A percentile compares a stretch with the other conserved stretches of the same genome.
phyloP scores from a whole-genome alignment of 169 alveolate species.

The Cryptosporidium bovis region DNA sequence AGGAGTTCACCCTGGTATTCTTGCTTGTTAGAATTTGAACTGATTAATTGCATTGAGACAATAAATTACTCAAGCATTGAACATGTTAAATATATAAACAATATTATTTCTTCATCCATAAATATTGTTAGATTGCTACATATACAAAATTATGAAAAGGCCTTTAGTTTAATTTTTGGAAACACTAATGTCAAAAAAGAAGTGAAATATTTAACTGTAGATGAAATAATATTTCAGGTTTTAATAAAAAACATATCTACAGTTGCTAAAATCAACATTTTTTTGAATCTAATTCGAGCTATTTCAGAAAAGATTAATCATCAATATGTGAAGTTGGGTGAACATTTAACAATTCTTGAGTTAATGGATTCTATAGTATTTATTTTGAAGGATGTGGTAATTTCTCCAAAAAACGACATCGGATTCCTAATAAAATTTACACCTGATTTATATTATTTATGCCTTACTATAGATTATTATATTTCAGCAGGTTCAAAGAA shows the following conservation, averaged over 20 bases:
- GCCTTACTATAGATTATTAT: conserved; percentile 9
- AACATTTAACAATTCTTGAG: neutral
- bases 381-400: neutral
- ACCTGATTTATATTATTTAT: conserved; percentile 19
- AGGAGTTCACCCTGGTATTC: conserved; percentile 48
- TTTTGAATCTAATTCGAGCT: neutral
- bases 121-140: conserved; percentile 9
- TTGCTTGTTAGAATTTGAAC: conserved; percentile 14
- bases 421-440: conserved; percentile 3
- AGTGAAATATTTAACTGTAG: neutral
- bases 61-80: neutral
- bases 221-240: conserved; percentile 12
- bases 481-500: conserved; percentile 6
- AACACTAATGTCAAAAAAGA: neutral
- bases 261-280: neutral
- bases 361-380: neutral
- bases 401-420: conserved; percentile 20
- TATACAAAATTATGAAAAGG: conserved; percentile 44
- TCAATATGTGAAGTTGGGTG: neutral
- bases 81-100: neutral
- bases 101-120: conserved; percentile 2
- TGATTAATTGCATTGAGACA: neutral
- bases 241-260: neutral
- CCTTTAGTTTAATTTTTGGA: neutral
- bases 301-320: neutral